These are phyloP conservation scores for Monilinia aucupariae DNA, from an alignment of 2,329 filamentous ascomycete species.

Conservation along the genomic window DNA sequence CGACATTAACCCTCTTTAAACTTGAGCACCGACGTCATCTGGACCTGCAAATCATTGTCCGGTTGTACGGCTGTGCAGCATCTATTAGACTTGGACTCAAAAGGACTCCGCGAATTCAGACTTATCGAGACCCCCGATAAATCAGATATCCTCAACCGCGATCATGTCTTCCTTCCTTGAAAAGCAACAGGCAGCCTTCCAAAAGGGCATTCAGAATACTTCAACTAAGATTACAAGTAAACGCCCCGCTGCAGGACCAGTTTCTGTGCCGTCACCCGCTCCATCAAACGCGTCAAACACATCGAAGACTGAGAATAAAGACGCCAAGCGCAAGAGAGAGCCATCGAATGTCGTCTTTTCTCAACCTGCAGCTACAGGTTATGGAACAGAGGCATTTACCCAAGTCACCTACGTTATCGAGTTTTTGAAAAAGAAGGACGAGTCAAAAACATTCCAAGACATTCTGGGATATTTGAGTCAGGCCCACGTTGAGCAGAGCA, in stretches of 20 bases:
- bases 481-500: slow-evolving; percentile 53
- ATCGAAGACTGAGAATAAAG: slow-evolving; percentile 51
- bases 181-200: slow-evolving; percentile 59
- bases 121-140: background rate
- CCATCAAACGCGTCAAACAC: slow-evolving; percentile 51
- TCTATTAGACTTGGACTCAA: background rate
- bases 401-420: slow-evolving; percentile 84
- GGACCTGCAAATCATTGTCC: background rate
- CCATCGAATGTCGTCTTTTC: slow-evolving; percentile 60
- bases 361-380: slow-evolving; percentile 69
- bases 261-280: slow-evolving; percentile 57
- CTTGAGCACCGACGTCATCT: background rate
- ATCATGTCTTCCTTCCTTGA: slow-evolving; percentile 59
- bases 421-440: slow-evolving; percentile 68
- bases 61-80: background rate
- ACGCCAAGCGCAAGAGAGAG: slow-evolving; percentile 55
- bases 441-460: slow-evolving; percentile 65
- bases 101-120: background rate
- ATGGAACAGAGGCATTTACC: slow-evolving; percentile 75
- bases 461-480: slow-evolving; percentile 78
- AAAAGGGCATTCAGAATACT: slow-evolving; percentile 56
- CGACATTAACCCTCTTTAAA: background rate
- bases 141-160: slow-evolving; percentile 19
- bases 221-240: slow-evolving; percentile 55
- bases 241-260: slow-evolving; percentile 45